Base-by-base conservation (phyloP, 352 stramenopile species). In the Globisporangium acanthophoron region DNA sequence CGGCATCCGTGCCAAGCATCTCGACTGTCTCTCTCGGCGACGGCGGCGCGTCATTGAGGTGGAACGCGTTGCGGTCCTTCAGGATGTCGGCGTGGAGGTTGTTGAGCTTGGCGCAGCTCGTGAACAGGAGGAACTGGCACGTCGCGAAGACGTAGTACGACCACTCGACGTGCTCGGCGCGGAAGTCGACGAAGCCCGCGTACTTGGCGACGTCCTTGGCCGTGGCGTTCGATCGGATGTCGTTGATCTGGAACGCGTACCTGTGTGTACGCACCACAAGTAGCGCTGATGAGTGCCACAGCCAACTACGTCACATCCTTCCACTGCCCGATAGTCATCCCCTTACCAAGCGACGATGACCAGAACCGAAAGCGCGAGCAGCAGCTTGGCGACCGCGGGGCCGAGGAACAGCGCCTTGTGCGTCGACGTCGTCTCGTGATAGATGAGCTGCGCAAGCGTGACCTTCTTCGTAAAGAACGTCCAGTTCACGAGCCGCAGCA, bases 71-170 rank as follows among this genome's bases (percentile, higher is more conserved):
- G 12, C 43, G 48, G 29, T 73, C 55, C 31, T 62, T 64, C n/a
- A 55, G 21, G 18, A 68, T 27, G 5, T 54, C 50, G 16, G 12
- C n/a, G 24, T 88, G 78, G n/a, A 92, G 49, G n/a, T 80, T 84
- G 43, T 78, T 68, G n/a, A 92, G 61, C 65, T 91, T 87, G 11
- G 81, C 68, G 27, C 66, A 73, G 56, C 65, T 76, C 13, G 87
- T 46, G 18, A 90, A 85, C 5, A 95, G 67, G 39, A 92, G 53
- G 45, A 85, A 64, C 29, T 88, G 64, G 20, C 79, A 75, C 0
- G 47, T 54, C 5, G 78, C 74, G 47, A 88, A 90, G 48, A 92
- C 71, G 53, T 85, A 95, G 60, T 85, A 82, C 58, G 80, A 66
- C 80, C 85, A 92, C 5, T 55, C 49, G 18, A 80, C 67, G 18